Evolutionary conservation across 1,284 basidiomycete species (phyloP).

Genomic region (Boletellus deceptivus): DNA sequence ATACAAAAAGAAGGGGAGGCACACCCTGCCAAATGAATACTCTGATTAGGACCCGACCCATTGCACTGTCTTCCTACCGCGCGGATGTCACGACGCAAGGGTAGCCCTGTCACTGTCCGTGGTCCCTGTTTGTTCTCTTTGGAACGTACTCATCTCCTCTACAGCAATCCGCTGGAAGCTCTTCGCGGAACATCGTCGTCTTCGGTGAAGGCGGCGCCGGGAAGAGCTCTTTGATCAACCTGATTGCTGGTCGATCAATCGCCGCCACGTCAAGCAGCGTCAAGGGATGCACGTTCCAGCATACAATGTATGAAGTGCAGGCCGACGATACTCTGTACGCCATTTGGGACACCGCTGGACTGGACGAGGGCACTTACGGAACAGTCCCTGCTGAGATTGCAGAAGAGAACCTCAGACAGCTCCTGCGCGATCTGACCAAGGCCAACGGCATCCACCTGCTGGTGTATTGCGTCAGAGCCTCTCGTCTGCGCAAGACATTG

Average conservation of each 20-base stretch:
- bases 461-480: slow-evolving; percentile 30
- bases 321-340: slow-evolving; percentile 22
- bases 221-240: slow-evolving; percentile 33
- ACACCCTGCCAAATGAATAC: slow-evolving; percentile 7
- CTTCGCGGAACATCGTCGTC: slow-evolving; percentile 26
- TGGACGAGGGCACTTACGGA: slow-evolving; percentile 30
- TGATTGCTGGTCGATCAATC: slow-evolving; percentile 32
- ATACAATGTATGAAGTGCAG: slow-evolving; percentile 27
- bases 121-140: neutral
- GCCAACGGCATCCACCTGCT: slow-evolving; percentile 29
- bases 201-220: slow-evolving; percentile 31
- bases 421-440: slow-evolving; percentile 23
- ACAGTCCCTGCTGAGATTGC: slow-evolving; percentile 29
- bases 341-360: slow-evolving; percentile 32
- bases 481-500: slow-evolving; percentile 21
- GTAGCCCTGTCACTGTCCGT: slow-evolving; percentile 15
- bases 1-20: slow-evolving; percentile 22
- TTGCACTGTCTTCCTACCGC: slow-evolving; percentile 11
- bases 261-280: slow-evolving; percentile 27
- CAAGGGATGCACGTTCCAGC: slow-evolving; percentile 31
- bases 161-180: slow-evolving; percentile 7
- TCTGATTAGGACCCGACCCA: slow-evolving; percentile 8
- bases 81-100: slow-evolving; percentile 23
- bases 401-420: slow-evolving; percentile 25
- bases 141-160: slow-evolving; percentile 5